Evolutionary conservation across 148 eudicot species (phyloP), one percentile per base, ranked within the genome.

Genomic region (Arbutus unedo): DNA sequence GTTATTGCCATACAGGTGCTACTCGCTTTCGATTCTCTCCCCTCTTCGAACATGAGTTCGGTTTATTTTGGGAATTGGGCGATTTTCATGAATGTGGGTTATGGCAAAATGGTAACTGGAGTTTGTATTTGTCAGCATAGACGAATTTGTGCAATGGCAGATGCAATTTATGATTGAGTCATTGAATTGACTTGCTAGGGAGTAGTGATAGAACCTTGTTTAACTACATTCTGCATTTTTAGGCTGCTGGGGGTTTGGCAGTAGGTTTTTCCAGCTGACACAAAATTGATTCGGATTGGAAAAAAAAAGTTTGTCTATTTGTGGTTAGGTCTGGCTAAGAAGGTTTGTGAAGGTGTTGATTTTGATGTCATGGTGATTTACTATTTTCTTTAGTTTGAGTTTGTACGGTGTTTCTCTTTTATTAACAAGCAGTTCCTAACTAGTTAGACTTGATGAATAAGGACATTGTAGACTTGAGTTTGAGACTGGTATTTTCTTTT

Each of bases 1-100:
- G 89, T 96, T 86, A 96, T 96, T 80, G 90, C 97, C 51, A 88
- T 96, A 83, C 99, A 96, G 96, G 98, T 93, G 57, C n/a, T n/a
- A 75, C 78, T 4, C 44, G 6, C 0, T 74, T 60, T 60, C 18
- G 53, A 79, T 76, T 73, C 64, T 15, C 31, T 81, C 31, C 9
- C 50, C 16, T 66, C 11, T 51, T 76, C 0, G 19, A 44, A 19
- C 9, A 67, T 25, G 73, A 44, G 45, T 73, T 19, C 50, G 9
- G 4, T 41, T 73, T 50, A 47, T 9, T 84, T 74, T 3, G 57
- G 81, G 78, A 41, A 43, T 25, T 79, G 41, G 56, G 15, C 15
- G 49, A 25, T 6, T 48, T 77, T 84, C 68, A 8, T 81, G 13
- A 82, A 57, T 82, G 74, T 86, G 84, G 25, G 80, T 68, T 60